Base-by-base conservation (phyloP, 306 rosid genomes). In the Quercus variabilis region DNA sequence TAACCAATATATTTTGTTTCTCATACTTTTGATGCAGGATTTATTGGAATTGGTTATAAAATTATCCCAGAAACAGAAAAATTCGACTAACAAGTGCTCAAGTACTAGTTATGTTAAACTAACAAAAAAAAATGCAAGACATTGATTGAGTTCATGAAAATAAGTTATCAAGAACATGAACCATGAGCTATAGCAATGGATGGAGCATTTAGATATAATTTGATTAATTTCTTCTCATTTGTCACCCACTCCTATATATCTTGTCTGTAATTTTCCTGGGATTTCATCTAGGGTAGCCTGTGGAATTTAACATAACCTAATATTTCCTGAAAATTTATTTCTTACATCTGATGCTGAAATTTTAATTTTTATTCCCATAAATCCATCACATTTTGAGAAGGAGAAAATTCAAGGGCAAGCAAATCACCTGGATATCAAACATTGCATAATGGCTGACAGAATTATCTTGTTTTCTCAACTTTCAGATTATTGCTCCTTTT, bases 361-460 rank as follows among this genome's bases (percentile, higher is more conserved):
- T 68, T 74, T 25, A 58, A 38, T 38, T 38, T 38, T 19, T 74
- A 51, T 57, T 8, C 31, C 6, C 35, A 52, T 84, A 69, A 77
- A 70, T 18, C 35, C 68, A 55, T 58, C 15, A 55, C 67, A 58
- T 33, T 19, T 35, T 31, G 11, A 55, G 28, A 75, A 38, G 59
- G 54, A 57, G 51, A 77, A 63, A 81, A 77, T 49, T 69, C 57
- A 11, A 68, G 76, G 51, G 74, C n/a, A 78, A 70, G 23, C 64
- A 85, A 74, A 74, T 64, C 63, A 92, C 99, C 97, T 95, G 98
- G 85, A 92, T 83, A 83, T 95, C 98, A 84, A 88, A 95, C 98
- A 95, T 84, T 76, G 98, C 90, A 82, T 95, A 97, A 51, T 97
- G 91, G 86, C 88, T 92, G 82, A 95, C 92, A 81, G 93, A 86